Evolutionary conservation across 148 eudicot genomes (phyloP), one percentile per base, ranked within the genome.

Genomic region (Camellia lanceoleosa): DNA sequence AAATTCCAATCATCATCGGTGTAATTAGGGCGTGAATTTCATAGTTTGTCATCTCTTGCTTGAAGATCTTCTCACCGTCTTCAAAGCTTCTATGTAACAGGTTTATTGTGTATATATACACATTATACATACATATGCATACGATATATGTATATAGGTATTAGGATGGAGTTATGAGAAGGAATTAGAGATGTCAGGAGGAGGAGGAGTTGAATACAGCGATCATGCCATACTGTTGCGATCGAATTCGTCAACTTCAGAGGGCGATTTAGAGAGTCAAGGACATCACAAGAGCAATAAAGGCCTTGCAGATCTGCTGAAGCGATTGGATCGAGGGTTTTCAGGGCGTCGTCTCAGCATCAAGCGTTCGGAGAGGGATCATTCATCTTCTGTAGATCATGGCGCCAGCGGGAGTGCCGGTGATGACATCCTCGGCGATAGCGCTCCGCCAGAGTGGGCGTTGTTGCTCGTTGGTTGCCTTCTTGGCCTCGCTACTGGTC

Each of bases 391-490:
- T 18, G 70, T 55, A 1, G 82, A 84, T 79, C 85, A 59, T 42
- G 61, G 74, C 5, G 66, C 62, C 30, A 19, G 78, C 60, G 42
- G 81, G 20, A n/a, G 68, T 14, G 52, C 1, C 8, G 82, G 75
- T 3, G 91, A 88, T 78, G 93, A 90, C 78, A 82, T 82, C 16
- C 86, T 90, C 0, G 91, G 82, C 0, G 97, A 93, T 49, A 78
- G 89, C 55, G 92, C 95, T 12, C 95, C 98, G 51, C 98, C 99
- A 0, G 98, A 95, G 73, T 95, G 99, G 99, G 99, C 91, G 38
- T 85, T 95, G 91, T 89, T 95, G 61, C 90, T 95, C 38, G 54
- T 95, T 76, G 97, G 98, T n/a, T 95, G 98, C 78, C 94, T 95
- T 69, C 94, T 95, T 3, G 98, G 98, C 64, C 93, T 95, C 49